Base-by-base conservation (phyloP, 768 basidiomycete genomes). In the Imleria badia region DNA sequence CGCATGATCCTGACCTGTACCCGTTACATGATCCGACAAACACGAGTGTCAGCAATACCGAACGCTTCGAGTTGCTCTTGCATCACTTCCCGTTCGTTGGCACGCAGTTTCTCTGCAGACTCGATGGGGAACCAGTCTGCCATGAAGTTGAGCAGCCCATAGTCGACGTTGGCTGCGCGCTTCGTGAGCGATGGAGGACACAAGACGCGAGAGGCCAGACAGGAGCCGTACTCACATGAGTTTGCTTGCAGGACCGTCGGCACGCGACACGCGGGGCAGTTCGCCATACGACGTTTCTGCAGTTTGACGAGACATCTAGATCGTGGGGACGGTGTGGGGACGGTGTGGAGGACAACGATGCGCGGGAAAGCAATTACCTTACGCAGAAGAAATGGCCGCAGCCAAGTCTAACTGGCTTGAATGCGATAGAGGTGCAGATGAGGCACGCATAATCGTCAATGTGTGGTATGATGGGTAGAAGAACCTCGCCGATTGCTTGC, bases 71-170 rank as follows among this genome's bases (percentile, higher is more conserved):
- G 66, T 62, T 90, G 79, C 71, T 96, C 93, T 42, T 78, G 70
- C 0, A 81, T 77, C 0, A 86, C 83, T 67, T 97, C 94, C 45
- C 72, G 75, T 67, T 90, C 85, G 67, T 94, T 94, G 58, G 82
- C 78, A 60, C 78, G 82, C 43, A 83, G 73, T 68, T 97, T 97
- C 62, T 78, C 78, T 54, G 76, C 82, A 15, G 91, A 78, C 67
- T 97, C 95, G 15, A 81, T 66, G 0, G 95, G 93, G 70, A 98
- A 98, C 92, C 93, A 97, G 61, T 89, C 85, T 54, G 87, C 79
- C 86, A 97, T 91, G 62, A 93, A 94, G 60, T 91, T 89, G 43
- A 88, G 74, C 43, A 92, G 66, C 2, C 84, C 89, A 79, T 83
- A 84, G 63, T 93, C 90, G 15, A 93, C 81, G 63, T 92, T 93